A percentile compares a stretch with the other conserved stretches of the same genome.
phyloP scores from a whole-genome alignment of 495 filamentous ascomycete species.

The Tetracladium marchalianum region DNA sequence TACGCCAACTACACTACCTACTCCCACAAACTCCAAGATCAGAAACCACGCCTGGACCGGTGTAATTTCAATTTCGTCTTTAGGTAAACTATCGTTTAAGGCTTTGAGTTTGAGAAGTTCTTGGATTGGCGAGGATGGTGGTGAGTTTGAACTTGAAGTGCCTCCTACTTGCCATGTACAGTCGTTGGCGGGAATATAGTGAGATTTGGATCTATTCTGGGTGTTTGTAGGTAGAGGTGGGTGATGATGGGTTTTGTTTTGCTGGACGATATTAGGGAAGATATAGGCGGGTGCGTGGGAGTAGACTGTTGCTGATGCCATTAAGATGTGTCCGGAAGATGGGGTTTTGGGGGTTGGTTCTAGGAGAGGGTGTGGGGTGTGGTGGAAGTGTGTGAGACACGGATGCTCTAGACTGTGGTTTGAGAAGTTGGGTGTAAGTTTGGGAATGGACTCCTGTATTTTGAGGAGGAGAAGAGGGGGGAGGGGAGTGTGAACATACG shows the following conservation, averaged over 20 bases:
- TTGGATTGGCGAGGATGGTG: conserved; percentile 15
- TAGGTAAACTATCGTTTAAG: conserved; percentile 28
- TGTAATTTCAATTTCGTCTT: conserved; percentile 29
- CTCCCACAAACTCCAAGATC: conserved; percentile 23
- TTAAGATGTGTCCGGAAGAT: conserved; percentile 34
- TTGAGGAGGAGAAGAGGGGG: not conserved
- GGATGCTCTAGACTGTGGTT: conserved; percentile 34
- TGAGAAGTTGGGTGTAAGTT: not conserved
- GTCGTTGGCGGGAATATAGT: no score
- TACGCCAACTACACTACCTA: no score
- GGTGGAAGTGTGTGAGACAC: conserved; percentile 37
- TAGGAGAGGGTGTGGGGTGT: not conserved
- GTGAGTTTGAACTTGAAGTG: not conserved
- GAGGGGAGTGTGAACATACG: conserved; percentile 22
- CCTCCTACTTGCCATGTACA: no score
- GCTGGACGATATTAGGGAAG: conserved; percentile 1
- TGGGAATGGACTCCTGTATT: not conserved
- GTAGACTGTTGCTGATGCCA: conserved; percentile 29
- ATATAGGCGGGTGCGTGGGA: conserved; percentile 9
- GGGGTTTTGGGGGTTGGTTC: conserved; percentile 1
- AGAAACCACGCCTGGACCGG: conserved; percentile 44
- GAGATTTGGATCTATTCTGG: not conserved
- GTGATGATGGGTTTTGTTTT: not conserved
- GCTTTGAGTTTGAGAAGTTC: conserved; percentile 28
- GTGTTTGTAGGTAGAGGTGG: not conserved